These are phyloP conservation scores for Ustilago vetiveriae DNA, from an alignment of 1,284 basidiomycete genomes.

Conservation along the genomic window DNA sequence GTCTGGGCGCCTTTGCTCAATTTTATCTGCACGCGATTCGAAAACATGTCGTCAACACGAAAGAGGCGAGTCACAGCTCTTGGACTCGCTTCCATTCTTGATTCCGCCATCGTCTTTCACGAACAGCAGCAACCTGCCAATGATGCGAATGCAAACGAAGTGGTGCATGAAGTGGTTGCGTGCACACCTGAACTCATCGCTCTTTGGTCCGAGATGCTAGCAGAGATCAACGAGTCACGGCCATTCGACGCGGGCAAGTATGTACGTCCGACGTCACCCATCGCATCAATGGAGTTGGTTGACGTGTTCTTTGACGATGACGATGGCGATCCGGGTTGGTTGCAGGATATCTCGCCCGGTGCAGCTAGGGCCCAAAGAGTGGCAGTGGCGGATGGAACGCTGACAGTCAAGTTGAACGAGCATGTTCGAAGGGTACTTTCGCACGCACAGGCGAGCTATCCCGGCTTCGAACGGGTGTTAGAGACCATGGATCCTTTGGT, in stretches of 20 bases:
- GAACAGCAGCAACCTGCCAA: conserved; percentile 6
- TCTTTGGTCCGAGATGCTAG: conserved; percentile 61
- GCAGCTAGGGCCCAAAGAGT: conserved; percentile 47
- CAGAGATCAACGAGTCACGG: conserved; percentile 50
- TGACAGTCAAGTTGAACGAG: conserved; percentile 35
- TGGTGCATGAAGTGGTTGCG: conserved; percentile 18
- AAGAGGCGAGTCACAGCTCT: conserved; percentile 55
- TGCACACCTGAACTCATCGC: conserved; percentile 52
- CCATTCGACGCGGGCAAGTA: conserved; percentile 30
- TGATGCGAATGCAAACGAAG: neutral
- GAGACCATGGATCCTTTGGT: conserved; percentile 58
- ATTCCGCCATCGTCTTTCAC: conserved; percentile 18
- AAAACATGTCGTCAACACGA: conserved; percentile 58
- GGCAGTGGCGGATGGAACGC: conserved; percentile 46
- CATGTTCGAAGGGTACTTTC: conserved; percentile 47
- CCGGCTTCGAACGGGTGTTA: conserved; percentile 35
- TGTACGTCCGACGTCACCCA: conserved; percentile 37
- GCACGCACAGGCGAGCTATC: conserved; percentile 36
- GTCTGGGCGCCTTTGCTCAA: conserved; percentile 43
- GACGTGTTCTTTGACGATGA: conserved; percentile 40
- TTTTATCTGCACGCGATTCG: conserved; percentile 46
- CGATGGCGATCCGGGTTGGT: conserved; percentile 40
- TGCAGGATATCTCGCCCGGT: conserved; percentile 59
- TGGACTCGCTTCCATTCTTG: conserved; percentile 51
- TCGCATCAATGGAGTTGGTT: conserved; percentile 44